Conservation (phyloP, 495 filamentous ascomycete species). For the Astrocystis sublimbata region DNA sequence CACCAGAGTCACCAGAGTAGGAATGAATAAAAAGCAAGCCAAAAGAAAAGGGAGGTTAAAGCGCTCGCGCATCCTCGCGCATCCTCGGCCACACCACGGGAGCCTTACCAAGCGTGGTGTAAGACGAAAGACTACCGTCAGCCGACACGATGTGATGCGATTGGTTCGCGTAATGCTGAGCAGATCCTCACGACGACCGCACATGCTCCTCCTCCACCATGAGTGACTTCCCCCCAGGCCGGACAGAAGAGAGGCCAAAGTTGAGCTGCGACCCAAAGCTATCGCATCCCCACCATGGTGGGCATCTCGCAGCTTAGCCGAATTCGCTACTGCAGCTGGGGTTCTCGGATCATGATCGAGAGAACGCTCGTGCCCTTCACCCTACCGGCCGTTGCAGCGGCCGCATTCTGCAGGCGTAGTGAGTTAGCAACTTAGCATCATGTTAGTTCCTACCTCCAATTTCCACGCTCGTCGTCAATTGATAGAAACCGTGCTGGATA, state of each 20-base stretch:
- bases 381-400: constrained; percentile 20
- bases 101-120: background rate
- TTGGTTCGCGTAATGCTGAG: too few species aligned
- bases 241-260: background rate
- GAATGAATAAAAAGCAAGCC: background rate
- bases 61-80: background rate
- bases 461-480: too few species aligned
- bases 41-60: background rate
- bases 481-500: too few species aligned
- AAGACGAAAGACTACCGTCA: background rate
- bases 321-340: constrained; percentile 6
- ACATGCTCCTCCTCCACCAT: background rate
- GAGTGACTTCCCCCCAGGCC: background rate
- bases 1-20: background rate
- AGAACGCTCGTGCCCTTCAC: constrained; percentile 17
- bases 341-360: constrained; percentile 32
- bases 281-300: background rate
- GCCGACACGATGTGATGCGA: background rate
- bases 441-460: too few species aligned
- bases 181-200: background rate
- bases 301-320: too few species aligned
- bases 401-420: too few species aligned
- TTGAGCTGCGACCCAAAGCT: background rate
- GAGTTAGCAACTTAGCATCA: too few species aligned
- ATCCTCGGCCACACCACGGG: background rate